Percentiles rank a stretch among this genome's conserved stretches.
These are phyloP conservation scores for Verticillium klebahnii DNA, from an alignment of 2,329 filamentous ascomycete species.

Conservation along the genomic window DNA sequence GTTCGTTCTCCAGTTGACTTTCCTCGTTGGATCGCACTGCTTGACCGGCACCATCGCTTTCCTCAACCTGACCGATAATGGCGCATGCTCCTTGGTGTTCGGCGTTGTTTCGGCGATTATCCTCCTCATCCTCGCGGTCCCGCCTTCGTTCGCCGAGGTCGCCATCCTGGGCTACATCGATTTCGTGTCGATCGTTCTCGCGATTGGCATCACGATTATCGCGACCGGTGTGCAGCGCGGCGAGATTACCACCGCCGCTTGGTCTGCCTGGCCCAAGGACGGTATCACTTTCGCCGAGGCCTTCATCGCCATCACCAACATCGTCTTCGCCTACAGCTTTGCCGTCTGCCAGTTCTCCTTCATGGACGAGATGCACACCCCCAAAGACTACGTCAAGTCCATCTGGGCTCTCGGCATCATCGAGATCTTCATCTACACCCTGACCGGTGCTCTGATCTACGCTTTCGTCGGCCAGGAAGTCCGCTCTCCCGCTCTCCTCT, in stretches of 20 bases:
- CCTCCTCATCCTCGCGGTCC: constrained; percentile 39
- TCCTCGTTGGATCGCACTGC: constrained; percentile 68
- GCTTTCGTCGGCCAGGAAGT: constrained; percentile 62
- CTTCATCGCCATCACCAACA: constrained; percentile 62
- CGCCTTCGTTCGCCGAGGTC: constrained; percentile 43
- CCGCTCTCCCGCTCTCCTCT: constrained; percentile 62
- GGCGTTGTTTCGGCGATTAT: constrained; percentile 40
- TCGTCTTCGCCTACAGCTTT: constrained; percentile 65
- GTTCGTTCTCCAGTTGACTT: constrained; percentile 60
- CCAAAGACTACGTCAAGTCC: constrained; percentile 43
- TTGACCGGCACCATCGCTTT: constrained; percentile 67
- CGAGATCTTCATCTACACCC: constrained; percentile 61
- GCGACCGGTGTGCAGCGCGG: constrained; percentile 47
- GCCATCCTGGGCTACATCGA: constrained; percentile 47
- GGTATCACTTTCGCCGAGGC: constrained; percentile 45
- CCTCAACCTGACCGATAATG: constrained; percentile 57
- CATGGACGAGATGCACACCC: constrained; percentile 50
- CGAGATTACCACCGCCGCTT: constrained; percentile 23
- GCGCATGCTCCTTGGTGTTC: constrained; percentile 39
- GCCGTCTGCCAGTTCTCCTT: constrained; percentile 48
- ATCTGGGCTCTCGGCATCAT: constrained; percentile 57
- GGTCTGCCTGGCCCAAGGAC: constrained; percentile 41
- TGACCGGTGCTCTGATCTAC: constrained; percentile 65
- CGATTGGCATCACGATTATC: constrained; percentile 64
- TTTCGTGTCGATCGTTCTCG: constrained; percentile 58